Evolutionary conservation across 345 rosid species (phyloP).

Genomic region (Salix exigua): DNA sequence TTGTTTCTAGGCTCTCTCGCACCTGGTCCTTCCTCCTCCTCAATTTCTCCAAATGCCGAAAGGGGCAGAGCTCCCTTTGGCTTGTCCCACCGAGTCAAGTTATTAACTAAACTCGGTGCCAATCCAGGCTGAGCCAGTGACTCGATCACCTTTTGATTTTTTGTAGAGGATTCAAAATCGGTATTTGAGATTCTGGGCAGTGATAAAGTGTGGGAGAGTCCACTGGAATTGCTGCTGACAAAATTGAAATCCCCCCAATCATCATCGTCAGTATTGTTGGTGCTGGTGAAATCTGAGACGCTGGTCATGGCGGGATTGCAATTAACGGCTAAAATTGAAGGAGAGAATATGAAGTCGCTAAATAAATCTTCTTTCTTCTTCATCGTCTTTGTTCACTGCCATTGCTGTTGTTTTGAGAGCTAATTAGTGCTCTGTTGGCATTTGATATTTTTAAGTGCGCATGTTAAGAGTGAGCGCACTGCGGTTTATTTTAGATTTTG

Average conservation of each 20-base stretch:
- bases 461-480: conserved; percentile 1
- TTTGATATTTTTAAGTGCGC: conserved; percentile 6
- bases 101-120: conserved; percentile 27
- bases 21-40: conserved; percentile 35
- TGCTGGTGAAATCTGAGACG: conserved; percentile 31
- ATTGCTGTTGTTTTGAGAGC: conserved; percentile 4
- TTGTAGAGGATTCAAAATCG: conserved; percentile 9
- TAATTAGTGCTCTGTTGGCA: background rate
- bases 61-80: conserved; percentile 70
- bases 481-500: background rate
- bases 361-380: conserved; percentile 36
- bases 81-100: conserved; percentile 38
- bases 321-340: conserved; percentile 11
- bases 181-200: conserved; percentile 15
- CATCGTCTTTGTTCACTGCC: conserved; percentile 35
- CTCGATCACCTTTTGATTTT: background rate
- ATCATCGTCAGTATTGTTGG: conserved; percentile 38
- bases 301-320: conserved; percentile 10
- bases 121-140: conserved; percentile 23
- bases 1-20: conserved; percentile 22
- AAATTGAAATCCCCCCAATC: conserved; percentile 94
- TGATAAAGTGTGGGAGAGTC: conserved; percentile 22
- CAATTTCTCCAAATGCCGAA: conserved; percentile 72
- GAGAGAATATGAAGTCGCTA: conserved; percentile 47
- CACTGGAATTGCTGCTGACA: conserved; percentile 32